phyloP scores from a whole-genome alignment of 2,329 filamentous ascomycete genomes.

The Botrytis tulipae region DNA sequence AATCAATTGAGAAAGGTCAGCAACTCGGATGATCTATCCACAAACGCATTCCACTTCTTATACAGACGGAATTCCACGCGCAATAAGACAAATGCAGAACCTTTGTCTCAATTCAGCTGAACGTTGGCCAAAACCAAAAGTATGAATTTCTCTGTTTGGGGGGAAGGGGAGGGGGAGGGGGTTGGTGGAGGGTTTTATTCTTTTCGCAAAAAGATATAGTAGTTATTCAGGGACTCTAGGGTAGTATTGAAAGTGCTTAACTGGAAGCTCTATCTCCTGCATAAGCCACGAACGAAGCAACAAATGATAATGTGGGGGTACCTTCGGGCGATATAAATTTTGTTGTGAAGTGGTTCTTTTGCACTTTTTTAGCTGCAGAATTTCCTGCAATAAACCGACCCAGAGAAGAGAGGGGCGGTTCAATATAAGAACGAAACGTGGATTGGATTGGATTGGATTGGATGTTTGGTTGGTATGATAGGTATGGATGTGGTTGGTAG shows the following conservation, averaged over 20 bases:
- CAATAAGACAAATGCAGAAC: slow-evolving; percentile 16
- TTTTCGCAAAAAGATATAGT: slow-evolving; percentile 5
- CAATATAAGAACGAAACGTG: not conserved
- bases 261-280: slow-evolving; percentile 21
- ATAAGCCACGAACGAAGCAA: slow-evolving; percentile 17
- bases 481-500: not conserved
- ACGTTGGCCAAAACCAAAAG: not conserved
- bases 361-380: slow-evolving; percentile 12
- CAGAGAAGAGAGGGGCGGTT: not conserved
- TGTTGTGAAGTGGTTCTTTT: slow-evolving; percentile 5
- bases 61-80: slow-evolving; percentile 16
- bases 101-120: slow-evolving; percentile 33
- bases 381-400: not conserved
- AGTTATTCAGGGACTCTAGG: slow-evolving; percentile 3
- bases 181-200: slow-evolving; percentile 17
- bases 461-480: not conserved
- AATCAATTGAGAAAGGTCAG: slow-evolving; percentile 10
- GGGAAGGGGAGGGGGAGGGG: not conserved
- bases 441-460: not conserved
- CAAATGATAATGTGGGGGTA: slow-evolving; percentile 7
- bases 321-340: slow-evolving; percentile 4
- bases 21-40: slow-evolving; percentile 10
- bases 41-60: slow-evolving; percentile 11
- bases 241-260: not conserved
- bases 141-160: not conserved